These are phyloP conservation scores for Chaetothyriales sp. DNA, from an alignment of 2,329 filamentous ascomycete species.

Conservation along the genomic window DNA sequence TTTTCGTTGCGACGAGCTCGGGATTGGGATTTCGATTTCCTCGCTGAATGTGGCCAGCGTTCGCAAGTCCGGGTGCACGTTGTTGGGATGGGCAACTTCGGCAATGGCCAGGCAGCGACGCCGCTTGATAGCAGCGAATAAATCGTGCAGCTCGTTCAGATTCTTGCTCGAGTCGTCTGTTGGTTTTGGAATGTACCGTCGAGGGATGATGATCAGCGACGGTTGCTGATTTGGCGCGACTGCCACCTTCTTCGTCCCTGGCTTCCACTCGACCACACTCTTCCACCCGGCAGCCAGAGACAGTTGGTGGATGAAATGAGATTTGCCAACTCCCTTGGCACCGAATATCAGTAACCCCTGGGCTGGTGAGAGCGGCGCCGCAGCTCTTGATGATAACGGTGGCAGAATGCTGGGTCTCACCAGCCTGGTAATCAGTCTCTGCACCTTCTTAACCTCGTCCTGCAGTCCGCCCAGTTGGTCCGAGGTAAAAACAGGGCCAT, in stretches of 20 bases:
- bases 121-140: constrained; percentile 25
- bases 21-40: constrained; percentile 62
- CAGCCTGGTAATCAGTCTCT: constrained; percentile 8
- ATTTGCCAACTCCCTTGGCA: constrained; percentile 72
- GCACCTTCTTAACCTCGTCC: constrained; percentile 7
- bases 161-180: constrained; percentile 23
- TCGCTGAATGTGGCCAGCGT: constrained; percentile 48
- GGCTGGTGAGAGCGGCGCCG: constrained; percentile 20
- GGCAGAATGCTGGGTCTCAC: constrained; percentile 2
- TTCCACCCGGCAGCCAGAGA: constrained; percentile 51
- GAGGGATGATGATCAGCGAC: constrained; percentile 8
- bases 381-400: background rate
- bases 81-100: constrained; percentile 55
- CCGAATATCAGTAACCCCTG: constrained; percentile 63
- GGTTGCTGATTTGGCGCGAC: constrained; percentile 11
- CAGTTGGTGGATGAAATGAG: constrained; percentile 53
- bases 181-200: constrained; percentile 5
- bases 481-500: constrained; percentile 3
- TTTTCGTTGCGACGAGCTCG: constrained; percentile 52
- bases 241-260: constrained; percentile 35
- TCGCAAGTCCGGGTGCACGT: constrained; percentile 56
- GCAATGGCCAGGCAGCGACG: constrained; percentile 57
- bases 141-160: constrained; percentile 26
- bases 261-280: constrained; percentile 39
- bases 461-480: constrained; percentile 11